phyloP scores from a whole-genome alignment of 495 filamentous ascomycete genomes.

The Podospora conica region DNA sequence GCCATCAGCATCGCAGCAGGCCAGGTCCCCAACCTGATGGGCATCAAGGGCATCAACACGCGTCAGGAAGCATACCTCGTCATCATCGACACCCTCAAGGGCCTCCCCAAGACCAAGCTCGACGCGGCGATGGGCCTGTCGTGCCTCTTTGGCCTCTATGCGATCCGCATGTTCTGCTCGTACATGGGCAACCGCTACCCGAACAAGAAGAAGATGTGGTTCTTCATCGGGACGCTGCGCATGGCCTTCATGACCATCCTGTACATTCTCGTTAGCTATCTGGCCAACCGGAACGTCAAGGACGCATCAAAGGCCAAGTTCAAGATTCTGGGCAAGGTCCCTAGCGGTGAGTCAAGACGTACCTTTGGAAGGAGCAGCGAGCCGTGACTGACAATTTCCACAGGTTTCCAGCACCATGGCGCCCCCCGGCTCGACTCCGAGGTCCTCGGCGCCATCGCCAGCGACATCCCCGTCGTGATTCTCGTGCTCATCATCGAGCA shows the following conservation, averaged over 20 bases:
- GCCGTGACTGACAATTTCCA: constrained; percentile 1
- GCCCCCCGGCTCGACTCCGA: constrained; percentile 30
- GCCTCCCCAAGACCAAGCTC: constrained; percentile 37
- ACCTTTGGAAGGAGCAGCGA: not conserved
- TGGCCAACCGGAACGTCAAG: constrained; percentile 27
- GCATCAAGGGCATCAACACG: constrained; percentile 43
- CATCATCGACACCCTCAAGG: constrained; percentile 49
- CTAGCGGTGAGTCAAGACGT: constrained; percentile 31
- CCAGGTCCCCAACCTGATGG: constrained; percentile 45
- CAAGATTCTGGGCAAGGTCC: constrained; percentile 38
- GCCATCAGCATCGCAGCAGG: constrained; percentile 48
- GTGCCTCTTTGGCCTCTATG: constrained; percentile 45
- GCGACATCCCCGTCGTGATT: constrained; percentile 35
- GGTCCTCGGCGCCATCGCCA: constrained; percentile 29
- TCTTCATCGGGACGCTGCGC: constrained; percentile 41
- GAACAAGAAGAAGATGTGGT: constrained; percentile 32
- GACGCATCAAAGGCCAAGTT: constrained; percentile 31
- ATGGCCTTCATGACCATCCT: constrained; percentile 41
- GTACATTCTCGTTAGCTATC: constrained; percentile 39
- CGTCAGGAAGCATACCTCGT: constrained; percentile 44
- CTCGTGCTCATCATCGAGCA: constrained; percentile 50
- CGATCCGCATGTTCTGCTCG: constrained; percentile 40
- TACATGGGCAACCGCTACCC: constrained; percentile 39
- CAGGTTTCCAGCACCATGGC: constrained; percentile 40
- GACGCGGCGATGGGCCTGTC: constrained; percentile 50